phyloP scores from a whole-genome alignment of 2,329 filamentous ascomycete species.

The Chaetothyriales sp. region DNA sequence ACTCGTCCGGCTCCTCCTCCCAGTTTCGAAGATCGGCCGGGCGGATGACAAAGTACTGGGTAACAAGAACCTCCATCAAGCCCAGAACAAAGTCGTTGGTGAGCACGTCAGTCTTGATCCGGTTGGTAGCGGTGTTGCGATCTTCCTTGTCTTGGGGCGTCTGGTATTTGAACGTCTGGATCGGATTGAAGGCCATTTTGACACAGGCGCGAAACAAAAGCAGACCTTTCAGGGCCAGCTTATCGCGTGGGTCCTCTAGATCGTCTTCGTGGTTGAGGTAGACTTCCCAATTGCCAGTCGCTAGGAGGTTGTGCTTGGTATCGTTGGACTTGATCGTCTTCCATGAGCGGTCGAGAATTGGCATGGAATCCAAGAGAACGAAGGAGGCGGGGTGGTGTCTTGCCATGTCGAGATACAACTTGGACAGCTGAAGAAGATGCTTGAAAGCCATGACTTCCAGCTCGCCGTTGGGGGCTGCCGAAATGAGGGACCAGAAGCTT shows the following conservation, averaged over 20 bases:
- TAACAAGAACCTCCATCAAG: slow-evolving; percentile 72
- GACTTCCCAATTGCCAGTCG: slow-evolving; percentile 23
- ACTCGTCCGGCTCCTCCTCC: slow-evolving; percentile 89
- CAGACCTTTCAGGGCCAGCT: slow-evolving; percentile 67
- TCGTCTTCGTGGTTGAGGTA: slow-evolving; percentile 32
- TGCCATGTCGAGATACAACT: slow-evolving; percentile 79
- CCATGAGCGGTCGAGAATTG: slow-evolving; percentile 75
- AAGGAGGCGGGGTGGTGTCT: slow-evolving; percentile 68
- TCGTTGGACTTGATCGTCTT: slow-evolving; percentile 43
- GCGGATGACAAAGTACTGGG: slow-evolving; percentile 75
- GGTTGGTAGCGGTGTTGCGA: slow-evolving; percentile 50
- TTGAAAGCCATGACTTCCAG: slow-evolving; percentile 57
- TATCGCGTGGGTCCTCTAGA: slow-evolving; percentile 51
- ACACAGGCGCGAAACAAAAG: slow-evolving; percentile 68
- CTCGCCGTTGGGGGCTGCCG: slow-evolving; percentile 34
- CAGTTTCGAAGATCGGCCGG: slow-evolving; percentile 74
- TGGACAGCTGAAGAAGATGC: slow-evolving; percentile 78
- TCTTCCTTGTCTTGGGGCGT: slow-evolving; percentile 61
- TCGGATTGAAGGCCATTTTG: slow-evolving; percentile 67
- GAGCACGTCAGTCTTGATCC: slow-evolving; percentile 60
- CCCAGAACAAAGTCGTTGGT: slow-evolving; percentile 61
- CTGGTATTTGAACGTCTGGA: slow-evolving; percentile 70
- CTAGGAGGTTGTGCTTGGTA: slow-evolving; percentile 9
- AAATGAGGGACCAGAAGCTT: slow-evolving; percentile 53
- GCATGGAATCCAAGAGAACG: slow-evolving; percentile 59